Conservation (phyloP, 1,284 basidiomycete species). For the Microbotryum intermedium region DNA sequence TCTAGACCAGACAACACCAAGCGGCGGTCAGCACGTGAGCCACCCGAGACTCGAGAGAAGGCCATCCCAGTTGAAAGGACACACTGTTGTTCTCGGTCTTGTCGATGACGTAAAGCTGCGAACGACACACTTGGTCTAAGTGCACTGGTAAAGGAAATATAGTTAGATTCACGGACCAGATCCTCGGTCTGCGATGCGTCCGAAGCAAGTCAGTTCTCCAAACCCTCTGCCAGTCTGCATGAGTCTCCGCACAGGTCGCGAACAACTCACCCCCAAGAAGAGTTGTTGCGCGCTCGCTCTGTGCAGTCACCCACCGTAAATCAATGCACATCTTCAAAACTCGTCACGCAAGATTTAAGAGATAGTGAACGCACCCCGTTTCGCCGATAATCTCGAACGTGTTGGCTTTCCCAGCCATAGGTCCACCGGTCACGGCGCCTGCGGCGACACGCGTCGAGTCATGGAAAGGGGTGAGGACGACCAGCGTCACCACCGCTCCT, state of each 20-base stretch:
- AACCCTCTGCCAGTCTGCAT: background rate
- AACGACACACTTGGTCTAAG: background rate
- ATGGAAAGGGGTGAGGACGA: no score
- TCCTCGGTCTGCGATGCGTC: background rate
- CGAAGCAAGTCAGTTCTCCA: background rate
- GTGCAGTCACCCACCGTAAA: no score
- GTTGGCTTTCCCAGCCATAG: slow-evolving; percentile 21
- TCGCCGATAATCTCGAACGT: slow-evolving; percentile 27
- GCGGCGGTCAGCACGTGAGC: background rate
- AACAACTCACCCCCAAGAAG: background rate
- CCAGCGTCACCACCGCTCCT: no score
- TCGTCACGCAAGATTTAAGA: no score
- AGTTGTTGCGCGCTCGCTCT: background rate
- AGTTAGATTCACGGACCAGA: background rate
- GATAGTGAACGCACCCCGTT: slow-evolving; percentile 25
- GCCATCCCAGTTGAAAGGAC: slow-evolving; percentile 20
- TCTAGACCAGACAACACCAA: background rate
- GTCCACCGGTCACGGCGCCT: no score
- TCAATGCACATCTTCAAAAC: background rate
- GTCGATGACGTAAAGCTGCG: slow-evolving; percentile 39
- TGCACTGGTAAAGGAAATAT: background rate
- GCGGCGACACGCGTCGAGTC: no score
- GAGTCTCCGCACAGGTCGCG: background rate
- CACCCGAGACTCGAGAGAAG: no score
- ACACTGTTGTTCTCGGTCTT: slow-evolving; percentile 40